Evolutionary conservation across 225 moss, liverwort and hornwort genomes (phyloP).

Genomic region (Bryoerythrophyllum caledonicum): DNA sequence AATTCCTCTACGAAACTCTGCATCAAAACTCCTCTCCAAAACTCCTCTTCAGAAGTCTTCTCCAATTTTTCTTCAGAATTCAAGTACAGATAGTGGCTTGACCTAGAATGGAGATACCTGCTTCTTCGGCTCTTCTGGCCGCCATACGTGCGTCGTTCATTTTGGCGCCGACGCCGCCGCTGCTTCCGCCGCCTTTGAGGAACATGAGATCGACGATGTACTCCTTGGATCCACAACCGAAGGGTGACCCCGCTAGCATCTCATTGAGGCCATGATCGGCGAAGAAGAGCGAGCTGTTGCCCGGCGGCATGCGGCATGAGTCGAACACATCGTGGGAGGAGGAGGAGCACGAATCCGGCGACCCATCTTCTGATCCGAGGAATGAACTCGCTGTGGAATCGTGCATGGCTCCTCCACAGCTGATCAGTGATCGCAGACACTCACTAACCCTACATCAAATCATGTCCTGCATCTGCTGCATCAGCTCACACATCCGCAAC

Average conservation of each 20-base stretch:
- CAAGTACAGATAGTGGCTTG: background rate
- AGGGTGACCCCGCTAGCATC: constrained; percentile 32
- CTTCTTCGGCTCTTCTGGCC: constrained; percentile 60
- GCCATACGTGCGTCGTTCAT: constrained; percentile 60
- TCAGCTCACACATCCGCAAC: constrained; percentile 22
- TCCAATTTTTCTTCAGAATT: too few species aligned
- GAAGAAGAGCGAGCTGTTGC: constrained; percentile 36
- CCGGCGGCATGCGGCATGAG: constrained; percentile 26
- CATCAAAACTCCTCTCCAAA: too few species aligned
- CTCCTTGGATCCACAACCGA: constrained; percentile 31
- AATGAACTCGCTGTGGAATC: constrained; percentile 48
- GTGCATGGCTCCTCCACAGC: constrained; percentile 54
- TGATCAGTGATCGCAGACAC: background rate
- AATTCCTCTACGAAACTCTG: too few species aligned
- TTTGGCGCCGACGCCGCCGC: constrained; percentile 38
- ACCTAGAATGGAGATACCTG: constrained; percentile 36
- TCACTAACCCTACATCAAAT: background rate
- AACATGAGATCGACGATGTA: constrained; percentile 33
- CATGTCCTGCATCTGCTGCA: background rate
- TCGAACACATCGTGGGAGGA: constrained; percentile 25
- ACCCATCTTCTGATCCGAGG: constrained; percentile 42
- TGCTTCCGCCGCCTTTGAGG: constrained; percentile 30
- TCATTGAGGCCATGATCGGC: constrained; percentile 37
- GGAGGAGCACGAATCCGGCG: constrained; percentile 29
- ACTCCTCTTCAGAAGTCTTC: too few species aligned